Evolutionary conservation across 495 filamentous ascomycete species (phyloP).

Genomic region (Xylaria flabelliformis): DNA sequence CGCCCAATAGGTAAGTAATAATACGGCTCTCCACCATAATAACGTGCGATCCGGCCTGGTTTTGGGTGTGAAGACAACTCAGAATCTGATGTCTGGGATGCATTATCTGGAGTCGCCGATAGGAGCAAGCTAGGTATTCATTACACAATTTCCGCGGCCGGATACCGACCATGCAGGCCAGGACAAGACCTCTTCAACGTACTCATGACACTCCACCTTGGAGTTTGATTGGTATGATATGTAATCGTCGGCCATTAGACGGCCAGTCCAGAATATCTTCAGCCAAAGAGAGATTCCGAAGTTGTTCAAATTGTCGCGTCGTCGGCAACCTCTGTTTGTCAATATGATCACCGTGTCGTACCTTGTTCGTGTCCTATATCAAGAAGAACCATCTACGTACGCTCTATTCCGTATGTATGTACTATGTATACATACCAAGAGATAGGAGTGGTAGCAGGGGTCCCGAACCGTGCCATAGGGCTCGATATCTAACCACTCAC

Average conservation of each 20-base stretch:
- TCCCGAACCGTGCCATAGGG: constrained; percentile 17
- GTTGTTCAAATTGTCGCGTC: constrained; percentile 22
- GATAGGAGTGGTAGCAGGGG: constrained; percentile 13
- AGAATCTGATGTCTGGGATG: background rate
- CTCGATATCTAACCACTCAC: constrained; percentile 22
- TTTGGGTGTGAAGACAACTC: constrained; percentile 22
- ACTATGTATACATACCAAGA: background rate
- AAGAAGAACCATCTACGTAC: background rate
- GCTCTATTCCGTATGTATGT: background rate
- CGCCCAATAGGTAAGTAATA: constrained; percentile 12
- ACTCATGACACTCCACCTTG: constrained; percentile 6
- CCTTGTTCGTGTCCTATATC: constrained; percentile 13
- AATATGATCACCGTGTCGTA: constrained; percentile 14
- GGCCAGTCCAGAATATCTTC: background rate
- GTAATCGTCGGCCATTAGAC: background rate
- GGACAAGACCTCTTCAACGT: constrained; percentile 6
- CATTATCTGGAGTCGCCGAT: constrained; percentile 18
- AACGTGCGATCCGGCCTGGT: constrained; percentile 10
- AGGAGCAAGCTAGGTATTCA: background rate
- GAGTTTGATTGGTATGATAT: constrained; percentile 24
- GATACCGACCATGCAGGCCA: constrained; percentile 22
- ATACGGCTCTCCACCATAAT: constrained; percentile 4
- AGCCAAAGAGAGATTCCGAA: background rate
- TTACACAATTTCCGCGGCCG: constrained; percentile 22
- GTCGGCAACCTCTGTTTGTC: constrained; percentile 19